Conservation (phyloP, 1,284 basidiomycete species). For the Tilletia walkeri region DNA sequence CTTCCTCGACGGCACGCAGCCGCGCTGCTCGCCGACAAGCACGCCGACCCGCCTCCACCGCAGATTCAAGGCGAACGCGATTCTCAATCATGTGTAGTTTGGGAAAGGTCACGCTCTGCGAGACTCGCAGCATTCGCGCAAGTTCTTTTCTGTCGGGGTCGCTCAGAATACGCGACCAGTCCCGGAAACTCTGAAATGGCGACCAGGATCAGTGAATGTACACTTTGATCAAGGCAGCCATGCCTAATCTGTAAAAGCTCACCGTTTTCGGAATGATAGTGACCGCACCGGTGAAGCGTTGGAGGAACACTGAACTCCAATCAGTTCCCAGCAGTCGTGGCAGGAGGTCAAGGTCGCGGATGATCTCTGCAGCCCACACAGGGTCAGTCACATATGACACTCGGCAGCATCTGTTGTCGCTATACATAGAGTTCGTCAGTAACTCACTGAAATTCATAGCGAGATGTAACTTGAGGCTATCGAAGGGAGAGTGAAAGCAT, state of each 20-base stretch:
- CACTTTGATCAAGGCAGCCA: background rate
- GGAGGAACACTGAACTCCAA: constrained; percentile 51
- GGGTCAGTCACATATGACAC: background rate
- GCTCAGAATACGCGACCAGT: constrained; percentile 50
- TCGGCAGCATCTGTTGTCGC: background rate
- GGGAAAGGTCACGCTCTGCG: constrained; percentile 48
- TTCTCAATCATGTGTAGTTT: constrained; percentile 55
- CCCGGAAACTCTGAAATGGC: constrained; percentile 29
- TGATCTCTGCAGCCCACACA: constrained; percentile 28
- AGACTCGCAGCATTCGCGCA: constrained; percentile 42
- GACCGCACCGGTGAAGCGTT: constrained; percentile 49
- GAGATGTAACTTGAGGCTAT: constrained; percentile 46
- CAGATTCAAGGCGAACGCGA: constrained; percentile 46
- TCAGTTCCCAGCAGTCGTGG: constrained; percentile 50
- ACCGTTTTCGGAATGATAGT: constrained; percentile 51
- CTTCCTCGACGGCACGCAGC: background rate
- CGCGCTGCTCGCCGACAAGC: constrained; percentile 24
- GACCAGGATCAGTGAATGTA: background rate
- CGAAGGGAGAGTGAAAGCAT: background rate
- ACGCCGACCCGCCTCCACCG: constrained; percentile 43
- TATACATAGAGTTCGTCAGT: background rate
- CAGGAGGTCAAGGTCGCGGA: constrained; percentile 51
- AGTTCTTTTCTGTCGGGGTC: constrained; percentile 50
- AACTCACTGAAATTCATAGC: constrained; percentile 44
- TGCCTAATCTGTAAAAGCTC: background rate